These are phyloP conservation scores for Apiosordaria backusii DNA, from an alignment of 495 filamentous ascomycete species.

Conservation along the genomic window DNA sequence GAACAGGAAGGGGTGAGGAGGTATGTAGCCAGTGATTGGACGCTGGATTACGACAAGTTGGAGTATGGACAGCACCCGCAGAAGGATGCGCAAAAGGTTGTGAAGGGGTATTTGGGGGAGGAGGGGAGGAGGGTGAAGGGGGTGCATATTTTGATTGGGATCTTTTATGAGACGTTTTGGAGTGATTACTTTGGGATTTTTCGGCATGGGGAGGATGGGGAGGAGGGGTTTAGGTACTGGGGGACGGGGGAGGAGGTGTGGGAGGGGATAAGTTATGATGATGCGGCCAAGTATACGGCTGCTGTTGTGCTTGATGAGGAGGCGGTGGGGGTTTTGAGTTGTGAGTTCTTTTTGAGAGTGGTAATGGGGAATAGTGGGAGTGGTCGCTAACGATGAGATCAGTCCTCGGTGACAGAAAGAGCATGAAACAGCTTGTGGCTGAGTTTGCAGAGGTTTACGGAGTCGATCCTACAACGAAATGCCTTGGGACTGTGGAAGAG, in stretches of 20 bases:
- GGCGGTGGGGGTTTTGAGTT: neutral
- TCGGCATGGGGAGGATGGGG: neutral
- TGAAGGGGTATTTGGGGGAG: neutral
- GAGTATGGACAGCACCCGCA: neutral
- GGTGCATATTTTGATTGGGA: neutral
- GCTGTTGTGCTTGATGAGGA: neutral
- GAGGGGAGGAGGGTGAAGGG: neutral
- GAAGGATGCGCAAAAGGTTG: neutral
- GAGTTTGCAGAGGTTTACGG: neutral
- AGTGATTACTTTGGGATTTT: neutral
- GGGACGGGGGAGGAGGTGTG: neutral
- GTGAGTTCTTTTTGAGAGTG: neutral
- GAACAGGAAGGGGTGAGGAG: neutral
- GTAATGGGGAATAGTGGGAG: no score
- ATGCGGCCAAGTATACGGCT: neutral
- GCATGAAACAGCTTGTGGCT: neutral
- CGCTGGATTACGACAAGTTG: neutral
- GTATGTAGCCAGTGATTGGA: neutral
- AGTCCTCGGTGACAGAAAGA: neutral
- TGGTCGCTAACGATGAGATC: neutral
- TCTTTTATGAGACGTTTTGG: neutral
- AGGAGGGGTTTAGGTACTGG: neutral
- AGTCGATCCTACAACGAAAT: neutral
- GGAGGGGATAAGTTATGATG: neutral
- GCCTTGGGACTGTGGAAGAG: neutral